Evolutionary conservation across 1,139 yeast species (phyloP), one percentile per base, ranked within the genome.

Genomic region (Blastobotrys persicus): DNA sequence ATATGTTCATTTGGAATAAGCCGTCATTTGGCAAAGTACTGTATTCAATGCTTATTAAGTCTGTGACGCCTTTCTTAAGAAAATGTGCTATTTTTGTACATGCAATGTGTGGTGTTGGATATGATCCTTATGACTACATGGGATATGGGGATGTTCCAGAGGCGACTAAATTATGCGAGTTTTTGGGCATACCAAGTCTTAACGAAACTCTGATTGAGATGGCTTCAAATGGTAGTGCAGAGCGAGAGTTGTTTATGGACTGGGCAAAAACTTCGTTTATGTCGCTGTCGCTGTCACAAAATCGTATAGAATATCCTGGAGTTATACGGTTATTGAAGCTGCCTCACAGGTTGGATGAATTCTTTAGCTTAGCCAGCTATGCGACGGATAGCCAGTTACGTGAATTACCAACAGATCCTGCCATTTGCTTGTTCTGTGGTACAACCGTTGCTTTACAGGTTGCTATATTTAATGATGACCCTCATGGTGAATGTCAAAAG

Each of bases 341-440:
- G 26, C 95, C 95, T 0, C 68, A 72, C n/a, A 73, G 87, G 45
- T 66, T 87, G 46, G 95, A 88, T 57, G 75, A 74, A 42, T 83
- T 91, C 59, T 87, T 84, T 69, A 62, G 60, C 44, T 45, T 60
- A 31, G 46, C 52, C 26, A 52, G 53, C 39, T 49, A 49, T 40
- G 28, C 46, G 39, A 26, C 51, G 19, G 39, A 37, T 32, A 4
- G 44, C 31, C 43, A 42, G 13, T 31, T 42, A 11, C 67, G 70
- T 45, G 65, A 60, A 14, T 26, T 61, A 44, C 78, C 77, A 31
- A 75, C 78, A 31, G 96, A 89, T 56, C 95, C 96, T 0, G 96
- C 96, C 0, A 73, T 92, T 11, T 92, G 98, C 61, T 69, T 92
- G 48, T 84, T 85, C 56, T 92, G 98, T 68, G 94, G 91, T 0